A percentile compares a stretch with the other conserved stretches of the same genome.
Evolutionary conservation across 1,139 yeast genomes (phyloP).

Genomic region (Debaryomyces fabryi): DNA sequence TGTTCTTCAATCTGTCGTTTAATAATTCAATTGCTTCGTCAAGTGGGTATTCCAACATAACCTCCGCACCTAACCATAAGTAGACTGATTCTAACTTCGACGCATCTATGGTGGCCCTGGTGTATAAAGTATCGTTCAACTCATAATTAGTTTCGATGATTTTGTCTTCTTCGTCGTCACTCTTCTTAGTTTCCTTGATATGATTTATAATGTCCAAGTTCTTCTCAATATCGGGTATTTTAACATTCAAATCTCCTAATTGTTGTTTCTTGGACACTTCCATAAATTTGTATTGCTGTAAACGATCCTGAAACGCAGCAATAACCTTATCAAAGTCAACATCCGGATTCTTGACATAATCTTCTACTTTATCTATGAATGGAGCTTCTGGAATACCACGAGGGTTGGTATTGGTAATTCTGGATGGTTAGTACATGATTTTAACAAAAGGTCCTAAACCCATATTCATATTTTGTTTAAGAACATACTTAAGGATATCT

Average conservation of each 20-base stretch:
- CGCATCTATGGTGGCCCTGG: slow-evolving; percentile 72
- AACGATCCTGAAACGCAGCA: slow-evolving; percentile 73
- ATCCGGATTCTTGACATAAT: slow-evolving; percentile 64
- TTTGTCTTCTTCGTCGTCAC: slow-evolving; percentile 33
- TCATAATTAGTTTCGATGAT: slow-evolving; percentile 76
- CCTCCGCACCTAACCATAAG: slow-evolving; percentile 97
- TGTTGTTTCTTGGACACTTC: slow-evolving; percentile 77
- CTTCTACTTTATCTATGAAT: slow-evolving; percentile 83
- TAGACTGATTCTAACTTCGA: slow-evolving; percentile 56
- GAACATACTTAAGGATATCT: slow-evolving; percentile 20
- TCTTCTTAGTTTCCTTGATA: slow-evolving; percentile 50
- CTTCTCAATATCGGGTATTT: slow-evolving; percentile 89
- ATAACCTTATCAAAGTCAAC: slow-evolving; percentile 71
- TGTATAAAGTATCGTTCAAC: slow-evolving; percentile 87
- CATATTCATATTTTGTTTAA: not conserved
- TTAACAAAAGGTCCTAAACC: not conserved
- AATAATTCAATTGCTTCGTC: slow-evolving; percentile 82
- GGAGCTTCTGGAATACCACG: slow-evolving; percentile 98
- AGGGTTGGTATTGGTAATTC: slow-evolving; percentile 67
- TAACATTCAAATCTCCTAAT: slow-evolving; percentile 63
- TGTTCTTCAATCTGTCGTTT: slow-evolving; percentile 61
- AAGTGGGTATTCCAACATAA: slow-evolving; percentile 92
- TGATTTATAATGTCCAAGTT: slow-evolving; percentile 73
- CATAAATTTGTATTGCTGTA: slow-evolving; percentile 85
- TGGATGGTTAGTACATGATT: slow-evolving; percentile 27